These are phyloP conservation scores for Venturiaceae sp. DNA, from an alignment of 2,329 filamentous ascomycete species.

Conservation along the genomic window DNA sequence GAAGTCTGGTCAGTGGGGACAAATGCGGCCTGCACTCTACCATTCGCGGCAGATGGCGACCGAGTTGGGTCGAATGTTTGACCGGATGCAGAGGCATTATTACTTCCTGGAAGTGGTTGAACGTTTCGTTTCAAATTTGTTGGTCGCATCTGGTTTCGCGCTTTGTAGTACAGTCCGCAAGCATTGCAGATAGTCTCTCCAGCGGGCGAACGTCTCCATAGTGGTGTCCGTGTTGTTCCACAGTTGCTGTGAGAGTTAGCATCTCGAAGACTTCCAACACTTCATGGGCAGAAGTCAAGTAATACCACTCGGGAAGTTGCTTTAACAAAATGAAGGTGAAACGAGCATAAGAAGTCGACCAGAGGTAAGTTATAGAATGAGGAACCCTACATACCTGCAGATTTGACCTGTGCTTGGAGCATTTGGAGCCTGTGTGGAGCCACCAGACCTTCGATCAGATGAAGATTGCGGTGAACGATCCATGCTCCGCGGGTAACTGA, in stretches of 20 bases:
- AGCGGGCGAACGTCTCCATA: conserved; percentile 89
- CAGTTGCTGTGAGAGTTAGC: conserved; percentile 61
- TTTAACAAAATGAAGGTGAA: background rate
- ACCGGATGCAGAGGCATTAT: conserved; percentile 9
- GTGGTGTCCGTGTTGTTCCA: conserved; percentile 80
- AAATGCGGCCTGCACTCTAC: conserved; percentile 7
- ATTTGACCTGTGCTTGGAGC: conserved; percentile 49
- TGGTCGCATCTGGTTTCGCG: conserved; percentile 81
- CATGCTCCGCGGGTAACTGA: conserved; percentile 15
- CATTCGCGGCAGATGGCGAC: background rate
- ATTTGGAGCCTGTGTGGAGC: conserved; percentile 16
- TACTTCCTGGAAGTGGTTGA: conserved; percentile 19
- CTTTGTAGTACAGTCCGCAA: conserved; percentile 89
- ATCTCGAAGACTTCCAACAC: background rate
- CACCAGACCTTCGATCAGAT: conserved; percentile 11
- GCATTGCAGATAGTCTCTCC: conserved; percentile 97
- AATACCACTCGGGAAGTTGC: background rate
- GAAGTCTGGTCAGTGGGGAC: conserved; percentile 47
- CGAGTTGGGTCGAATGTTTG: background rate
- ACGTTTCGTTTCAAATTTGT: conserved; percentile 79
- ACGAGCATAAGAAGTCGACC: background rate
- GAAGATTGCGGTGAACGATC: background rate
- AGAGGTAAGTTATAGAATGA: background rate
- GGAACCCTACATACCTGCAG: conserved; percentile 52
- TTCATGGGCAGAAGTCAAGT: background rate